Evolutionary conservation across 2,329 filamentous ascomycete genomes (phyloP).

Genomic region (Lasiodiplodia citricola): DNA sequence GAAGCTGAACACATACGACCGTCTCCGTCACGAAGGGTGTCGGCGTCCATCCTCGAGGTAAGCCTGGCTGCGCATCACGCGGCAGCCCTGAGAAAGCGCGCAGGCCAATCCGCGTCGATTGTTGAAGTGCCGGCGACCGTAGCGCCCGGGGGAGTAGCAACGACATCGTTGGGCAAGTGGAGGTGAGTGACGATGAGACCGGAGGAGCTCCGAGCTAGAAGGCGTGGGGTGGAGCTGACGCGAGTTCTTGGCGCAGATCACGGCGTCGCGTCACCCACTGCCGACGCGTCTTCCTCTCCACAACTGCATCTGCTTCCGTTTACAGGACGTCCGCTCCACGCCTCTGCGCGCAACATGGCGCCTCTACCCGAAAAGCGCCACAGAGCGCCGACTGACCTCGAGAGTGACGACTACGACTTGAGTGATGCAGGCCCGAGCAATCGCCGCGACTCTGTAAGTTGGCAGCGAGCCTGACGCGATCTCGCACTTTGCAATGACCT

Average conservation of each 20-base stretch:
- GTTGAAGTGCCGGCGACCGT: conserved; percentile 31
- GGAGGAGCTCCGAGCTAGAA: conserved; percentile 10
- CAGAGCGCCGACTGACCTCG: not conserved
- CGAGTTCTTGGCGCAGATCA: conserved; percentile 20
- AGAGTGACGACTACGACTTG: conserved; percentile 1
- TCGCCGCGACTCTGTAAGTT: conserved; percentile 20
- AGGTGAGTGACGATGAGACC: not conserved
- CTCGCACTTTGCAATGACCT: not conserved
- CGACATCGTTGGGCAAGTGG: conserved; percentile 35
- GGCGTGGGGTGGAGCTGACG: conserved; percentile 12
- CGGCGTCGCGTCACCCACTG: conserved; percentile 4
- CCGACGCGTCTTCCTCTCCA: conserved; percentile 22
- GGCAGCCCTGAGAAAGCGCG: conserved; percentile 34
- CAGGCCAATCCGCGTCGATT: conserved; percentile 28
- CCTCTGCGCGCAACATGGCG: conserved; percentile 4
- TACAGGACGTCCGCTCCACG: not conserved
- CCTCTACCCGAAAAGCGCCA: conserved; percentile 22
- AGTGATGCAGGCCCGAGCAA: conserved; percentile 3
- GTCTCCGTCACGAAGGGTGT: conserved; percentile 59
- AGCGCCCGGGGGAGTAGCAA: conserved; percentile 36
- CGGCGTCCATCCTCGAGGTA: conserved; percentile 48
- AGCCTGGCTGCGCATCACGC: conserved; percentile 25
- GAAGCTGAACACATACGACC: conserved; percentile 42
- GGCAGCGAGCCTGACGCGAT: not conserved
- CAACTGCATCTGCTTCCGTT: conserved; percentile 1